A percentile compares a stretch with the other conserved stretches of the same genome.
Conservation (phyloP, 31 red algal species). For the Bonnemaisonia californica region DNA sequence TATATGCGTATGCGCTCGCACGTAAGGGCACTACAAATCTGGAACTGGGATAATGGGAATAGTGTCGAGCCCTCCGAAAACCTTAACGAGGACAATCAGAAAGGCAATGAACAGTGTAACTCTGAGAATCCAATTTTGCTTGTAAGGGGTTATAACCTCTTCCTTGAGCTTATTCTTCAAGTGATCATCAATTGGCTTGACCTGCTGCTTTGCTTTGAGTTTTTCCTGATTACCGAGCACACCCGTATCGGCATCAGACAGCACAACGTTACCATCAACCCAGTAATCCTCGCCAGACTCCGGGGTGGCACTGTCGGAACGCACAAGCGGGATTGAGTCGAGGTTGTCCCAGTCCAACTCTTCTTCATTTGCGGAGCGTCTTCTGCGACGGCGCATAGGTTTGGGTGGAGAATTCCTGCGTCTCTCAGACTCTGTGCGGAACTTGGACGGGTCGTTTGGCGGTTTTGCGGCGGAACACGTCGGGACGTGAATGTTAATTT, state of each 20-base stretch:
- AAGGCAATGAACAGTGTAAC: slow-evolving; percentile 52
- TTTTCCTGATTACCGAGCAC: slow-evolving; percentile 9
- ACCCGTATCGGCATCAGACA: slow-evolving; percentile 32
- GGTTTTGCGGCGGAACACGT: slow-evolving; percentile 25
- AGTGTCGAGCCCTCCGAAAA: slow-evolving; percentile 55
- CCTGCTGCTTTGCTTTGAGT: not conserved
- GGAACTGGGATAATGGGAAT: slow-evolving; percentile 70
- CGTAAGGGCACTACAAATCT: too few relatives aligned
- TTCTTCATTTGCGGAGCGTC: slow-evolving; percentile 33
- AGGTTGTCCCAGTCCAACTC: slow-evolving; percentile 77
- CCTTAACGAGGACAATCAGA: slow-evolving; percentile 48
- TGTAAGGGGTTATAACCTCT: slow-evolving; percentile 82
- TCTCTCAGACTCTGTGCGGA: slow-evolving; percentile 81
- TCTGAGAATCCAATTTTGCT: slow-evolving; percentile 89
- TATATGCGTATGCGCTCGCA: too few relatives aligned
- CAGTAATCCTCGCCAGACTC: slow-evolving; percentile 80
- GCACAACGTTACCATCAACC: slow-evolving; percentile 38
- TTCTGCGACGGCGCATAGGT: slow-evolving; percentile 57
- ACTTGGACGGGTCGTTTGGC: slow-evolving; percentile 59
- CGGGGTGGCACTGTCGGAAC: slow-evolving; percentile 30
- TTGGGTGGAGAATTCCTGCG: slow-evolving; percentile 77
- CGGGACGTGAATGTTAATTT: not conserved
- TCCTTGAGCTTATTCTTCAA: slow-evolving; percentile 71
- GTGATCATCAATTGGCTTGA: slow-evolving; percentile 43
- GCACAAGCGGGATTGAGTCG: slow-evolving; percentile 70